Evolutionary conservation across 495 filamentous ascomycete genomes (phyloP).

Genomic region (Penicillium parvum): DNA sequence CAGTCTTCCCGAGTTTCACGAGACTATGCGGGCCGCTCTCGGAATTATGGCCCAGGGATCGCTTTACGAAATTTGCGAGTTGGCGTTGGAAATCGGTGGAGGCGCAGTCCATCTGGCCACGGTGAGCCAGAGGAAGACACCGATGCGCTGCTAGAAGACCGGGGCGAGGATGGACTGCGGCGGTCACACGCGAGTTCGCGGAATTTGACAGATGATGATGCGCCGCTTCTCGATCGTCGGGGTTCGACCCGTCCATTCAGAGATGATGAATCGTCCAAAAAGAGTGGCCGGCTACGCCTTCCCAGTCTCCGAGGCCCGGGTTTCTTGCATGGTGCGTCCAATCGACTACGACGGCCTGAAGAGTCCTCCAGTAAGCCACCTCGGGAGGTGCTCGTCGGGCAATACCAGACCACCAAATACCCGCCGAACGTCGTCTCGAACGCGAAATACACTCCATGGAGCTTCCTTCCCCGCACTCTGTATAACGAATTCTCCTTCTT

Average conservation of each 20-base stretch:
- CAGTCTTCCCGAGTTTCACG: constrained; percentile 37
- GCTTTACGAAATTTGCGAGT: constrained; percentile 68
- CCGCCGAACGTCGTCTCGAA: constrained; percentile 82
- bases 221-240: constrained; percentile 53
- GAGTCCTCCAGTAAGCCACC: constrained; percentile 31
- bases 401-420: constrained; percentile 41
- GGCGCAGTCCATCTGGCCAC: constrained; percentile 40
- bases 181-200: constrained; percentile 47
- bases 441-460: constrained; percentile 96
- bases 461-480: constrained; percentile 86
- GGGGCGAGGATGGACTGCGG: constrained; percentile 36
- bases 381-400: constrained; percentile 42
- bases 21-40: constrained; percentile 35
- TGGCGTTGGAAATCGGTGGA: constrained; percentile 60
- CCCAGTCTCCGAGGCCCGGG: constrained; percentile 25
- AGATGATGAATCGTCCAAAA: constrained; percentile 26
- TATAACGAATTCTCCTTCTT: constrained; percentile 99
- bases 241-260: constrained; percentile 27
- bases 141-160: constrained; percentile 51
- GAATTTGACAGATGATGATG: constrained; percentile 57
- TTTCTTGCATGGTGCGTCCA: constrained; percentile 19
- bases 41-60: constrained; percentile 55
- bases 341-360: constrained; percentile 14
- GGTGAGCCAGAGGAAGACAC: constrained; percentile 51
- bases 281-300: constrained; percentile 26